Evolutionary conservation across 139 green algal genomes (phyloP).

Genomic region (Asterochloris sp.): DNA sequence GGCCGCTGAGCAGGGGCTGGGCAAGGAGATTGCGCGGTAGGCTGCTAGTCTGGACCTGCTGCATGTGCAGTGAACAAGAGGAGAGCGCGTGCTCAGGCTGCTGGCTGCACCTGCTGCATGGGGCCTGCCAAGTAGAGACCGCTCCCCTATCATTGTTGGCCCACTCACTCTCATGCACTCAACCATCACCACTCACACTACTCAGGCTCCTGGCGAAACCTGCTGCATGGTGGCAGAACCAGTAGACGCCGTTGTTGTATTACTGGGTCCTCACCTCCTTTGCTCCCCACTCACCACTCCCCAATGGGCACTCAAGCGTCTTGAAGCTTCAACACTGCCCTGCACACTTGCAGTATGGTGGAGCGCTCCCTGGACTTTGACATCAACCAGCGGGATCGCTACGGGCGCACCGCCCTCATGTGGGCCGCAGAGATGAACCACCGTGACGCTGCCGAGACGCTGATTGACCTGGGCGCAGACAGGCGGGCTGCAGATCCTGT

Average conservation of each 20-base stretch:
- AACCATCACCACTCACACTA: not conserved
- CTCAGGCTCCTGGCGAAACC: not conserved
- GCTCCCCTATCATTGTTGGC: not conserved
- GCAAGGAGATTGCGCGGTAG: slow-evolving; percentile 7
- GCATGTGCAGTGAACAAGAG: too few relatives aligned
- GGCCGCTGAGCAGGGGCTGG: slow-evolving; percentile 5
- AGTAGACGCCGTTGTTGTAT: not conserved
- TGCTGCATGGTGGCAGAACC: not conserved
- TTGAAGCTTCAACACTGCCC: not conserved
- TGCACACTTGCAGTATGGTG: slow-evolving; percentile 7
- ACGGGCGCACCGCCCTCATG: slow-evolving; percentile 20
- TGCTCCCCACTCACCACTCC: not conserved
- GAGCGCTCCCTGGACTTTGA: slow-evolving; percentile 20
- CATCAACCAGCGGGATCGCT: slow-evolving; percentile 9
- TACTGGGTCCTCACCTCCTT: not conserved
- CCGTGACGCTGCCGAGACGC: not conserved
- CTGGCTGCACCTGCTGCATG: not conserved
- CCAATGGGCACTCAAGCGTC: not conserved
- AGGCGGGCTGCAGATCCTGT: not conserved
- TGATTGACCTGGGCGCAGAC: slow-evolving; percentile 14
- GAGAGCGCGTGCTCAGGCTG: not conserved
- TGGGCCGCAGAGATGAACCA: slow-evolving; percentile 19
- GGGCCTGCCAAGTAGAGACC: not conserved
- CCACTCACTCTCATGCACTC: not conserved
- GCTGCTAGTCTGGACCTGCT: not conserved